Evolutionary conservation across 75 land plant genomes (phyloP).

Genomic region (Sequoiadendron giganteum): DNA sequence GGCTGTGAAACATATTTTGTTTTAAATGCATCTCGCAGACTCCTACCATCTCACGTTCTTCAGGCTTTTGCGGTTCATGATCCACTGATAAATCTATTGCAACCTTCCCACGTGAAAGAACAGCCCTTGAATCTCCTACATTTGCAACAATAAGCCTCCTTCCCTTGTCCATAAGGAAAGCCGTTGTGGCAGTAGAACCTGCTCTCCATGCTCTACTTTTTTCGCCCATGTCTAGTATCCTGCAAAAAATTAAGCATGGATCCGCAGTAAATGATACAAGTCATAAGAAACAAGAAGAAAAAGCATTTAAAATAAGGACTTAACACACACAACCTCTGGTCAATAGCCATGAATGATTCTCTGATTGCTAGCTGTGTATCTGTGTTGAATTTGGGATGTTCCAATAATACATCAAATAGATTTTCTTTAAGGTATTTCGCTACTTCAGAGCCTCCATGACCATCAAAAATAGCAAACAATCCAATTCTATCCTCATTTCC

Average conservation of each 20-base stretch:
- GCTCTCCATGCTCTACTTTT: conserved; percentile 26
- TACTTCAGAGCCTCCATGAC: conserved; percentile 35
- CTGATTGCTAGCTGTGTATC: conserved; percentile 29
- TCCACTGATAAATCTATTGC: conserved; percentile 48
- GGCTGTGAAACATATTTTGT: neutral
- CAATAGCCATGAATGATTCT: conserved; percentile 21
- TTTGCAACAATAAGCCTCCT: conserved; percentile 34
- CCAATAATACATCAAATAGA: conserved; percentile 29
- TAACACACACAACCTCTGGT: conserved; percentile 14
- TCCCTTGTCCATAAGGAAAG: conserved; percentile 32
- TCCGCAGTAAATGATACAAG: neutral
- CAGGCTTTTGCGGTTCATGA: conserved; percentile 32
- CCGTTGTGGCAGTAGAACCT: conserved; percentile 55
- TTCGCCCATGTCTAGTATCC: conserved; percentile 21
- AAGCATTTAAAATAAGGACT: neutral
- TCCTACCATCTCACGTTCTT: conserved; percentile 8
- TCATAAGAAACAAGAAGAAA: neutral
- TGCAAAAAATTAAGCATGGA: neutral
- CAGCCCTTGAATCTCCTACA: conserved; percentile 53
- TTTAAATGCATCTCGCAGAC: neutral
- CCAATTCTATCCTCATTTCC: conserved; percentile 27
- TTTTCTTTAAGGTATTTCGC: conserved; percentile 32
- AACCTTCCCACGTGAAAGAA: conserved; percentile 29
- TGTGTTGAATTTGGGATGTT: conserved; percentile 24
- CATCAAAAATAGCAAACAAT: conserved; percentile 46